These are phyloP conservation scores for Chlorella ohadii DNA, from an alignment of 139 green algal genomes.

Conservation along the genomic window DNA sequence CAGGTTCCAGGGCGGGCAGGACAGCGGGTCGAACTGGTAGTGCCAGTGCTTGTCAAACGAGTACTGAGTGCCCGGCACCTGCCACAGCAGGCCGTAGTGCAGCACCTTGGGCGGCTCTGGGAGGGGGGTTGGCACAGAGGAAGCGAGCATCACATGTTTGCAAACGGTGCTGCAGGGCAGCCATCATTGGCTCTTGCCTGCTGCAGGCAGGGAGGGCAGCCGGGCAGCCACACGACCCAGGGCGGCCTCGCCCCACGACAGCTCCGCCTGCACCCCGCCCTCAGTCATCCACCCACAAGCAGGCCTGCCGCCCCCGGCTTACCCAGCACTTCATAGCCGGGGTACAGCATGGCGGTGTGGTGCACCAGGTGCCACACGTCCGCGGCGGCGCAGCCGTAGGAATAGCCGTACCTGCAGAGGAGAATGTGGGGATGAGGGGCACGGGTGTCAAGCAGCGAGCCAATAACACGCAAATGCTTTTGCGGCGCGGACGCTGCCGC, in stretches of 20 bases:
- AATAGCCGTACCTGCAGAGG: conserved; percentile 67
- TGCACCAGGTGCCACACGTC: conserved; percentile 85
- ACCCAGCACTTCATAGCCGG: conserved; percentile 63
- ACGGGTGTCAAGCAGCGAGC: too few species aligned
- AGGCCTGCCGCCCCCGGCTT: not conserved
- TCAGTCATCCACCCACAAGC: too few species aligned
- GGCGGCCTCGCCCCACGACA: too few species aligned
- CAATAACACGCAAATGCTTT: too few species aligned
- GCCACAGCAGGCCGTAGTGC: conserved; percentile 87
- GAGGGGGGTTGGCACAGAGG: too few species aligned
- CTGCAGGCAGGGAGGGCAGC: too few species aligned
- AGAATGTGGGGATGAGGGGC: not conserved
- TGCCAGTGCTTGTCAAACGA: conserved; percentile 89
- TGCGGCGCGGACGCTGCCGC: too few species aligned
- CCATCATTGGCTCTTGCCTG: too few species aligned
- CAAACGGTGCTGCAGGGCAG: not conserved
- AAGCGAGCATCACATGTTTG: not conserved
- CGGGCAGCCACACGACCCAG: too few species aligned
- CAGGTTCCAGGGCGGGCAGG: conserved; percentile 76
- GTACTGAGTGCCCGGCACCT: conserved; percentile 49
- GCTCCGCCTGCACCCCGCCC: not conserved
- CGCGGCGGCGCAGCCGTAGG: conserved; percentile 75
- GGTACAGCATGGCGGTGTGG: conserved; percentile 86
- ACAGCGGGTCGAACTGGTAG: conserved; percentile 70
- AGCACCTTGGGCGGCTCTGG: conserved; percentile 62